Conservation (phyloP, 768 basidiomycete species). For the Favolaschia claudopus region DNA sequence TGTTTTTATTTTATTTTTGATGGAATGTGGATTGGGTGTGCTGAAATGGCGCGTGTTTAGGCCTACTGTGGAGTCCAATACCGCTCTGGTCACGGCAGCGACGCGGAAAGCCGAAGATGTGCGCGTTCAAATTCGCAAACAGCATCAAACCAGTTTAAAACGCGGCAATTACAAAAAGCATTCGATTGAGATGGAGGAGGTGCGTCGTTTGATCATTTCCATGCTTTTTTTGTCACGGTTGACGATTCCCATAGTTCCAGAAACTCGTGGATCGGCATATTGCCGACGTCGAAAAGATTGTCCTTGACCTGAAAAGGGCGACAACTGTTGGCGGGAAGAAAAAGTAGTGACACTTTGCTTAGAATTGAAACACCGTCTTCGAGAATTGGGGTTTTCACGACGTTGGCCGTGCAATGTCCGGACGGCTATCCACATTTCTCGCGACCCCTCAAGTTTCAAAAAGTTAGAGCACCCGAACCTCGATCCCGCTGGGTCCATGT, state of each 20-base stretch:
- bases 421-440: too few relatives aligned
- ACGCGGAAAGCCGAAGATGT: constrained; percentile 77
- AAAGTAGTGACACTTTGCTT: too few relatives aligned
- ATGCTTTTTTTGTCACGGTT: neutral
- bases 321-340: constrained; percentile 33
- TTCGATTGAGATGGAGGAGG: constrained; percentile 76
- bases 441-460: too few relatives aligned
- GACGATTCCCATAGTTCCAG: constrained; percentile 65
- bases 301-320: constrained; percentile 69
- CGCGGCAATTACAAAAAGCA: constrained; percentile 74
- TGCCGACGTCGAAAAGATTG: constrained; percentile 69
- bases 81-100: constrained; percentile 59
- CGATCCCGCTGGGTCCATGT: too few relatives aligned
- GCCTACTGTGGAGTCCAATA: constrained; percentile 78
- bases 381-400: too few relatives aligned
- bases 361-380: too few relatives aligned
- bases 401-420: too few relatives aligned
- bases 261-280: constrained; percentile 70
- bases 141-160: constrained; percentile 72
- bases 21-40: too few relatives aligned
- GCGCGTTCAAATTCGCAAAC: constrained; percentile 76
- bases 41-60: constrained; percentile 44
- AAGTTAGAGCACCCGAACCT: too few relatives aligned
- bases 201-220: constrained; percentile 37
- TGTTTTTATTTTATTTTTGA: too few relatives aligned